Base-by-base conservation (phyloP, 2,329 filamentous ascomycete genomes). In the Verticillium dahliae region DNA sequence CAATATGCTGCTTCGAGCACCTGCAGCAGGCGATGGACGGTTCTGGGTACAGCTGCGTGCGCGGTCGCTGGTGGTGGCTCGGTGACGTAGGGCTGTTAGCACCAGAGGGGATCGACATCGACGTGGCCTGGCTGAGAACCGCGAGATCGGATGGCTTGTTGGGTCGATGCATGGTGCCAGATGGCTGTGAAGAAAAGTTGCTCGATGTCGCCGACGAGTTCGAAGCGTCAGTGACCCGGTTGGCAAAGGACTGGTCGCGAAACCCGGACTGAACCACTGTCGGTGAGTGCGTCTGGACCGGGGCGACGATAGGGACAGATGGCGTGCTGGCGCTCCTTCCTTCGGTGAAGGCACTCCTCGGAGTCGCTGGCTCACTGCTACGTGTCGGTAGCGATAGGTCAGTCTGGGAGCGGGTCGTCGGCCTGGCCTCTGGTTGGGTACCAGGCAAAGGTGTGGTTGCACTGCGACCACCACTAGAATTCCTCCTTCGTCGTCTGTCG, bases 21-120 rank as follows among this genome's bases (percentile, higher is more conserved):
- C 85, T 80, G 41, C 86, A 83, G 72, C 94, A 97, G 9, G 80
- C 81, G 58, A 96, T 85, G 1, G 85, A 86, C 1, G 92, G 91
- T 69, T 96, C 91, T 1, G 78, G 73, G 65, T 84, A 91, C 1
- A 85, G 75, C 67, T 84, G 76, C 64, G 81, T 73, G 70, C 78
- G 71, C 67, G 73, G 68, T 57, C 76, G 74, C 22, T 45, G 58
- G 41, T 78, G 75, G 55, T 79, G 76, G 18, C 73, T 67, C 45
- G 71, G 61, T 58, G 75, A 63, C 38, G 67, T 68, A 13, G 74
- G 72, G 50, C 71, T 75, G 35, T 63, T 69, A 1, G 69, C 61
- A 0, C 75, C 75, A 56, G 69, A 76, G 13, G 70, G 71, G 66
- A 62, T 69, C 69, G 55, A 70, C 67, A 38, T 71, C 62, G 57